Conservation (phyloP, 1,139 yeast genomes). For the Yamadazyma oceani region DNA sequence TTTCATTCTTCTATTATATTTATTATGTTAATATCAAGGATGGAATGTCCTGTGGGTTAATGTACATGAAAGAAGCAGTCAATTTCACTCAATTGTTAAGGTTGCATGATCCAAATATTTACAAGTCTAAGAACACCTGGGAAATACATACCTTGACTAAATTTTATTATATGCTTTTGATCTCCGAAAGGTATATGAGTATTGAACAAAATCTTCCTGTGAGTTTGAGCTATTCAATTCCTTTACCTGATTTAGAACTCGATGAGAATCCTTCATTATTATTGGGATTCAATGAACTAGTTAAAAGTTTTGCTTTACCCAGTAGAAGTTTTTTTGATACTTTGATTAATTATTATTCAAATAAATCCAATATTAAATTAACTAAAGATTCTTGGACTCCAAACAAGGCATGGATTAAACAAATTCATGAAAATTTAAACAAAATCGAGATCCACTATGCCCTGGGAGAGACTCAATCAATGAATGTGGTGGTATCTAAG, state of each 20-base stretch:
- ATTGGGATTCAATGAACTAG: slow-evolving; percentile 26
- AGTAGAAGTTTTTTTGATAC: slow-evolving; percentile 30
- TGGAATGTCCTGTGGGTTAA: slow-evolving; percentile 26
- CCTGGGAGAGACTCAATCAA: slow-evolving; percentile 27
- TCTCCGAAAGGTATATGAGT: slow-evolving; percentile 37
- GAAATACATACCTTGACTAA: slow-evolving; percentile 32
- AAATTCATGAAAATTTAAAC: slow-evolving; percentile 25
- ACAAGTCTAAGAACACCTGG: slow-evolving; percentile 21
- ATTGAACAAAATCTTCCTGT: slow-evolving; percentile 37
- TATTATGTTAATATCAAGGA: slow-evolving; percentile 30
- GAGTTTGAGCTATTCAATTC: slow-evolving; percentile 29
- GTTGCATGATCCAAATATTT: slow-evolving; percentile 27
- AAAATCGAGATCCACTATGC: slow-evolving; percentile 18
- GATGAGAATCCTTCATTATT: slow-evolving; percentile 32
- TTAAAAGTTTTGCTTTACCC: slow-evolving; percentile 29
- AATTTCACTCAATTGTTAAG: slow-evolving; percentile 35
- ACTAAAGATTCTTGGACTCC: slow-evolving; percentile 7
- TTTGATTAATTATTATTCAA: slow-evolving; percentile 14
- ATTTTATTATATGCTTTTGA: slow-evolving; percentile 32
- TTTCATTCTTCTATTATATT: slow-evolving; percentile 38
- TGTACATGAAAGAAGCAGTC: slow-evolving; percentile 38
- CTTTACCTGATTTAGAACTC: slow-evolving; percentile 29
- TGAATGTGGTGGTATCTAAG: slow-evolving; percentile 31
- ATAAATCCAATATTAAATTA: slow-evolving; percentile 1
- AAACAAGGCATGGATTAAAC: slow-evolving; percentile 22